phyloP scores from a whole-genome alignment of 2,329 filamentous ascomycete genomes.

The Bipolaris victoriae region DNA sequence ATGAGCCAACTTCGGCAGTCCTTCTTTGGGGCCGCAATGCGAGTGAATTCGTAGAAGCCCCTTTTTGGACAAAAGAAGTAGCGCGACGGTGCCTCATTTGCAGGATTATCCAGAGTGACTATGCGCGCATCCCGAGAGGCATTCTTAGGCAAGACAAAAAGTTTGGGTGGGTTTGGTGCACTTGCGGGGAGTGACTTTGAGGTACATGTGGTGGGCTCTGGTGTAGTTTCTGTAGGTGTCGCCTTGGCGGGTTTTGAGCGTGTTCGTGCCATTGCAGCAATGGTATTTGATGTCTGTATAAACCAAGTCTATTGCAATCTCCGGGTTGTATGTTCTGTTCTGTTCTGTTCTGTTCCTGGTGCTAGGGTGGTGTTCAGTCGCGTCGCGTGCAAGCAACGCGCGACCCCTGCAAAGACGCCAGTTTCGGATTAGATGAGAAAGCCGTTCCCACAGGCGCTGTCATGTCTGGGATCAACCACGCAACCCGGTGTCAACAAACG shows the following conservation, averaged over 20 bases:
- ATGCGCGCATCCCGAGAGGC: slow-evolving; percentile 61
- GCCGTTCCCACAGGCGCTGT: not conserved
- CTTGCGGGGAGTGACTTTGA: slow-evolving; percentile 44
- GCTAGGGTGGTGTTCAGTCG: not conserved
- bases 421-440: slow-evolving; percentile 36
- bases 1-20: slow-evolving; percentile 63
- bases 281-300: not conserved
- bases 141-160: slow-evolving; percentile 64
- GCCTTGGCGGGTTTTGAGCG: slow-evolving; percentile 40
- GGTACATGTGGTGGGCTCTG: slow-evolving; percentile 30
- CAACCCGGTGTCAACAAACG: slow-evolving; percentile 26
- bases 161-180: slow-evolving; percentile 55
- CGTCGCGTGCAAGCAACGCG: slow-evolving; percentile 30
- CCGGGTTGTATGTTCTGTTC: not conserved
- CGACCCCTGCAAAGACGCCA: slow-evolving; percentile 29
- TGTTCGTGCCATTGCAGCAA: slow-evolving; percentile 42
- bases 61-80: slow-evolving; percentile 65
- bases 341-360: not conserved
- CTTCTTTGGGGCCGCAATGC: slow-evolving; percentile 58
- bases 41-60: slow-evolving; percentile 68
- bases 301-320: not conserved
- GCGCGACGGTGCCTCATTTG: slow-evolving; percentile 54
- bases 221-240: slow-evolving; percentile 24
- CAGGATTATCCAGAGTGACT: slow-evolving; percentile 62
- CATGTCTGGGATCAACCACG: slow-evolving; percentile 28